phyloP scores from a whole-genome alignment of 2,329 filamentous ascomycete genomes.

The Daldinia eschscholtzii region DNA sequence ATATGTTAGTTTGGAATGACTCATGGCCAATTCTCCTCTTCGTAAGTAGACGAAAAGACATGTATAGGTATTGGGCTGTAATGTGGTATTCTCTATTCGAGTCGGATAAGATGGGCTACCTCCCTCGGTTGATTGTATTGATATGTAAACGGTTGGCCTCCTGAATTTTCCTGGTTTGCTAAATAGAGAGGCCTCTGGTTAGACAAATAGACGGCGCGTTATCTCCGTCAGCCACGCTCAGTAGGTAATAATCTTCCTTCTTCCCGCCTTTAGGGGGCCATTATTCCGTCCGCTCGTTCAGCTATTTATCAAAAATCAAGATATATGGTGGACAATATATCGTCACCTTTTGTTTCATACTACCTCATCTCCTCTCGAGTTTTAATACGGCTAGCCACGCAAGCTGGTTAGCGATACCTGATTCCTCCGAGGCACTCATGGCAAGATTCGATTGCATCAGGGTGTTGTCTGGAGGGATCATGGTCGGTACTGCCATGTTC shows the following conservation, averaged over 20 bases:
- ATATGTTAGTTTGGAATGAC: conserved; percentile 23
- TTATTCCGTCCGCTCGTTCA: conserved; percentile 7
- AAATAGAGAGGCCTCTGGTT: conserved; percentile 20
- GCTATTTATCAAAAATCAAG: conserved; percentile 2
- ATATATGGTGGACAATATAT: background rate
- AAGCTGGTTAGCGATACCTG: background rate
- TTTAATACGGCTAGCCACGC: background rate
- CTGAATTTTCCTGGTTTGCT: conserved; percentile 3
- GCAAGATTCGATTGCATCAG: background rate
- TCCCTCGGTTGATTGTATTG: conserved; percentile 15
- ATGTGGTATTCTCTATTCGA: conserved; percentile 4
- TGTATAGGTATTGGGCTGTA: conserved; percentile 16
- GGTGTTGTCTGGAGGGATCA: conserved; percentile 41
- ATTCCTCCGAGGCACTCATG: conserved; percentile 1
- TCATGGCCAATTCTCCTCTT: conserved; percentile 3
- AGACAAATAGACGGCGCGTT: background rate
- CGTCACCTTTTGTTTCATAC: conserved; percentile 1
- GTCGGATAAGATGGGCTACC: conserved; percentile 12
- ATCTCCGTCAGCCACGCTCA: background rate
- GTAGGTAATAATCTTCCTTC: conserved; percentile 1
- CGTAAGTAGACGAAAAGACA: conserved; percentile 10
- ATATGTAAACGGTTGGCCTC: conserved; percentile 1
- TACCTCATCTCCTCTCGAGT: background rate
- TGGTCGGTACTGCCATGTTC: conserved; percentile 44
- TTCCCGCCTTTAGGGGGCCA: conserved; percentile 14